Evolutionary conservation across 441 rosid genomes (phyloP).

Genomic region (Mallotus japonicus): DNA sequence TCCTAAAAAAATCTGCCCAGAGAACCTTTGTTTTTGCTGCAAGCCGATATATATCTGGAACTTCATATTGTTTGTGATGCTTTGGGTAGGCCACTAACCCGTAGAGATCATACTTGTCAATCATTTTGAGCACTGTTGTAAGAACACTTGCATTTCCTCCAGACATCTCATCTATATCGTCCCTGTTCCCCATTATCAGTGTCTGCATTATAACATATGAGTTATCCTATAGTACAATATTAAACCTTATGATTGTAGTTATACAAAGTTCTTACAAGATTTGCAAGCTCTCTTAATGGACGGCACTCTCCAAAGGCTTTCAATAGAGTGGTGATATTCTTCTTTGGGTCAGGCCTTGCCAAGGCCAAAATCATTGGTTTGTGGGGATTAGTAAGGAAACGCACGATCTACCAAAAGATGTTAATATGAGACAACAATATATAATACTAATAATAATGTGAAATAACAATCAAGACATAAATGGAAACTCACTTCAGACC

Average conservation of each 20-base stretch:
- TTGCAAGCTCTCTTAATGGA: slow-evolving; percentile 88
- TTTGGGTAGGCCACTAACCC: slow-evolving; percentile 94
- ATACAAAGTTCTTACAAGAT: slow-evolving; percentile 55
- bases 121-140: slow-evolving; percentile 75
- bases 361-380: slow-evolving; percentile 95
- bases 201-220: slow-evolving; percentile 45
- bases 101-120: slow-evolving; percentile 92
- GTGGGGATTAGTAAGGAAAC: slow-evolving; percentile 92
- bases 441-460: not conserved
- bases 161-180: slow-evolving; percentile 83
- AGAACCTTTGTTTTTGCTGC: slow-evolving; percentile 86
- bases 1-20: slow-evolving; percentile 11
- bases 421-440: slow-evolving; percentile 12
- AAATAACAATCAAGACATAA: slow-evolving; percentile 15
- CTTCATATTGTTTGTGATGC: slow-evolving; percentile 96
- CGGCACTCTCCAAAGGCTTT: slow-evolving; percentile 97
- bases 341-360: slow-evolving; percentile 97
- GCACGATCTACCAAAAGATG: slow-evolving; percentile 60
- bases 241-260: not conserved
- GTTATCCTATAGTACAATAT: slow-evolving; percentile 4
- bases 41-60: slow-evolving; percentile 90
- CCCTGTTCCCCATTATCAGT: slow-evolving; percentile 95
- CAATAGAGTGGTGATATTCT: slow-evolving; percentile 86
- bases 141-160: slow-evolving; percentile 82
- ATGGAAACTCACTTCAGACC: slow-evolving; percentile 74